Conservation (phyloP, 1,284 basidiomycete species). For the Salmacisia buchloeana region DNA sequence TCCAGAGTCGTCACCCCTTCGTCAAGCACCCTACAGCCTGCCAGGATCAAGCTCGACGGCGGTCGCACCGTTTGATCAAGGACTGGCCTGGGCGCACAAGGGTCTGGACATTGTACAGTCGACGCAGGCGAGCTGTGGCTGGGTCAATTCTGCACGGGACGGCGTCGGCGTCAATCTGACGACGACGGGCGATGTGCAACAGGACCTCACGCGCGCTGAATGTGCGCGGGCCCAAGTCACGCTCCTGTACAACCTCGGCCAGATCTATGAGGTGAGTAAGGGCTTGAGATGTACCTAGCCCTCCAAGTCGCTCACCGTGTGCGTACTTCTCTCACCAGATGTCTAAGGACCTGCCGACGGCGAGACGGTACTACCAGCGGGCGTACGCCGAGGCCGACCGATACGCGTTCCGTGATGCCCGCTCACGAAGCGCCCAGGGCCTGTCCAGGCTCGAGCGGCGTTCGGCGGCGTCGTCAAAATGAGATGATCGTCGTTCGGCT, state of each 20-base stretch:
- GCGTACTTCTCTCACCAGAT: constrained; percentile 10
- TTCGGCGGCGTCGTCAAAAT: too few relatives aligned
- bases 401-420: constrained; percentile 16
- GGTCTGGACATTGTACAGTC: constrained; percentile 40
- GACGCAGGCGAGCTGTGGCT: constrained; percentile 16
- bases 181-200: constrained; percentile 14
- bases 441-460: constrained; percentile 15
- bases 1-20: constrained; percentile 5
- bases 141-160: constrained; percentile 1
- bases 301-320: neutral
- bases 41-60: neutral
- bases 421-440: constrained; percentile 15
- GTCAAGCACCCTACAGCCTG: neutral
- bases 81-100: constrained; percentile 42
- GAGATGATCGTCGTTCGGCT: neutral
- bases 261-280: constrained; percentile 17
- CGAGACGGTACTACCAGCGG: constrained; percentile 13
- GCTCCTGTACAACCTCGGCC: constrained; percentile 44
- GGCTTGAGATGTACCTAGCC: neutral
- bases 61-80: constrained; percentile 24
- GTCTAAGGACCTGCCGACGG: constrained; percentile 14
- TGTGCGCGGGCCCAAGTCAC: constrained; percentile 43
- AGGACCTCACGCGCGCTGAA: constrained; percentile 27
- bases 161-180: constrained; percentile 2
- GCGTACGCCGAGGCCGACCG: constrained; percentile 16